Base-by-base conservation (phyloP, 129 eudicot species). In the Lonicera japonica region DNA sequence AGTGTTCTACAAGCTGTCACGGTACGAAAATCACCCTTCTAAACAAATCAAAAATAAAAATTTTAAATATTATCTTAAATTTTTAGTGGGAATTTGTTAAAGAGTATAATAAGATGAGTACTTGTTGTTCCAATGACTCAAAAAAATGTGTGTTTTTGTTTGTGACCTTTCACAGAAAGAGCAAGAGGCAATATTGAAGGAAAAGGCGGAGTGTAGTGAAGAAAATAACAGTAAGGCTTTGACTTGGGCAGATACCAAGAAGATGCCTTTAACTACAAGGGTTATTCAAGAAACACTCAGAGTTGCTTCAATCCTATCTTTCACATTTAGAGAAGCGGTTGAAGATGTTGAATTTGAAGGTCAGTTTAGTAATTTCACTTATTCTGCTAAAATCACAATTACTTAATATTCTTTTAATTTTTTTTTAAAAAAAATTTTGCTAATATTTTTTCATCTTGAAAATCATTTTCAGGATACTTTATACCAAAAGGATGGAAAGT, bases 401-500 rank as follows among this genome's bases (percentile, higher is more conserved):
- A 7, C 41, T 18, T 34, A 21, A 19, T n/a, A n/a, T 23, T 55
- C 3, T 13, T 60, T 52, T 36, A 15, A 6, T 2, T 41, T n/a
- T 1, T 39, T 17, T 12, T 10, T 0, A 16, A 6, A 24, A 47
- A 3, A 3, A 11, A 2, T 22, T 52, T 56, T 56, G 21, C 55
- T 59, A 5, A 47, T 29, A 16, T 54, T 0, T 15, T 0, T 15
- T 56, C 16, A n/a, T 63, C 45, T 53, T 25, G 61, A 24, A 19
- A 45, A n/a, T 64, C 20, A 7, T 21, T 22, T 66, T 70, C 87
- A 91, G 98, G 98, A 12, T 94, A 85, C 67, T 76, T 86, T 11
- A 94, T 94, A 52, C 99, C 99, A 43, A 94, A 94, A 81, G 99
- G 99, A 22, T 94, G 99, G 99, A 94, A 94, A 75, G 99, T 94